These are phyloP conservation scores for Conringia planisiliqua DNA, from an alignment of 345 rosid species.

Conservation along the genomic window DNA sequence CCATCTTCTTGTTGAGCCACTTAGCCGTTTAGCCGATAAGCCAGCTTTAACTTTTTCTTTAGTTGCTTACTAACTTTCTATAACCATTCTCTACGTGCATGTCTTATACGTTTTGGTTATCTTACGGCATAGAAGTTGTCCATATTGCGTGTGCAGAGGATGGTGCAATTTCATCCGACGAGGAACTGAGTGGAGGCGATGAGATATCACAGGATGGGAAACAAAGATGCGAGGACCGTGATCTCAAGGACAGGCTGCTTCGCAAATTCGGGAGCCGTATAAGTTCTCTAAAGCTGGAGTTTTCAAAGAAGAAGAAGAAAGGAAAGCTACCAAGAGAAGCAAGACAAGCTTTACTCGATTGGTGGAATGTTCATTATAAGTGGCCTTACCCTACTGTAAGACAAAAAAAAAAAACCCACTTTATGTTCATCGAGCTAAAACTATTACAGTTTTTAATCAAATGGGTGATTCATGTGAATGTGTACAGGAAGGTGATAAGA, in stretches of 20 bases:
- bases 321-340: conserved; percentile 87
- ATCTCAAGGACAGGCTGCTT: conserved; percentile 58
- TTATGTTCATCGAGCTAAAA: neutral
- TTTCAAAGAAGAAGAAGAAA: conserved; percentile 87
- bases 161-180: conserved; percentile 64
- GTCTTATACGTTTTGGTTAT: neutral
- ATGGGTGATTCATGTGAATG: neutral
- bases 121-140: neutral
- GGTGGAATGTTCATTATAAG: conserved; percentile 82
- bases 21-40: conserved; percentile 28
- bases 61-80: neutral
- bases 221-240: conserved; percentile 51
- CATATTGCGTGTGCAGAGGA: conserved; percentile 39
- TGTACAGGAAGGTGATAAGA: conserved; percentile 72
- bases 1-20: neutral
- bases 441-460: neutral
- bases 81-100: neutral
- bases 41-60: neutral
- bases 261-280: conserved; percentile 72
- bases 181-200: conserved; percentile 59
- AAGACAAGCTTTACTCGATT: conserved; percentile 64
- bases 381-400: conserved; percentile 94
- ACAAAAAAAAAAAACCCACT: neutral
- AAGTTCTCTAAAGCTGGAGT: conserved; percentile 69
- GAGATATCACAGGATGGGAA: conserved; percentile 51